These are phyloP conservation scores for Rubia balearica DNA, from an alignment of 305 asterid species.

Conservation along the genomic window DNA sequence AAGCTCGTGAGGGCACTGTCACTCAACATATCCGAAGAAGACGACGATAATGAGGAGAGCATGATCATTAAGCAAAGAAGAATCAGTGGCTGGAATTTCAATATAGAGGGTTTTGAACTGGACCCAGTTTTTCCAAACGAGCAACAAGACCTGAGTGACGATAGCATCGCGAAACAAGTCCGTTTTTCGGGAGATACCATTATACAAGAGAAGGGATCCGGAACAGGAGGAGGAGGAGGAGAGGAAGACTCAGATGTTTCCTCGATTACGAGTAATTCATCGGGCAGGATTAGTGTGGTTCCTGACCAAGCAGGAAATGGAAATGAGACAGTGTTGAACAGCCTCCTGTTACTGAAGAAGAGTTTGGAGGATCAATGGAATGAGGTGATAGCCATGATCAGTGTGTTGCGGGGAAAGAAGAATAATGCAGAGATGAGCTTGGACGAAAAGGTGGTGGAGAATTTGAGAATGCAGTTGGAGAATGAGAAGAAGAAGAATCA, in stretches of 20 bases:
- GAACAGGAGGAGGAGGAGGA: too few relatives aligned
- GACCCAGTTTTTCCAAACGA: slow-evolving; percentile 58
- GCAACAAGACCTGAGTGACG: slow-evolving; percentile 14
- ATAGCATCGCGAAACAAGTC: slow-evolving; percentile 25
- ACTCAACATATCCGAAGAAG: slow-evolving; percentile 18
- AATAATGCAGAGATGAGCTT: slow-evolving; percentile 25
- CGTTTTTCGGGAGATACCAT: slow-evolving; percentile 31
- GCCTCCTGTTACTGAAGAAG: slow-evolving; percentile 37
- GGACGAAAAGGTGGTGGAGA: slow-evolving; percentile 46
- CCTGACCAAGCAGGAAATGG: background rate
- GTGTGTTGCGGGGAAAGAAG: slow-evolving; percentile 26
- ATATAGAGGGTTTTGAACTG: slow-evolving; percentile 53
- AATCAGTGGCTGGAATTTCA: slow-evolving; percentile 84
- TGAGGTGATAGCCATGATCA: slow-evolving; percentile 42
- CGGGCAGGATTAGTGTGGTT: slow-evolving; percentile 7
- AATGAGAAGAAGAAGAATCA: slow-evolving; percentile 46
- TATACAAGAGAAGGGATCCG: slow-evolving; percentile 24
- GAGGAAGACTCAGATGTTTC: slow-evolving; percentile 20
- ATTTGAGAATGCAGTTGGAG: slow-evolving; percentile 42
- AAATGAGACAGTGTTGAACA: slow-evolving; percentile 29
- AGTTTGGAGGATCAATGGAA: slow-evolving; percentile 56
- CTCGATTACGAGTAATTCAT: slow-evolving; percentile 14
- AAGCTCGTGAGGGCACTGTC: slow-evolving; percentile 18
- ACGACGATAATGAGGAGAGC: slow-evolving; percentile 20
- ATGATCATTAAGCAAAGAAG: slow-evolving; percentile 46